Base-by-base conservation (phyloP, 2,329 filamentous ascomycete genomes). In the Pestalotiopsis sp. region DNA sequence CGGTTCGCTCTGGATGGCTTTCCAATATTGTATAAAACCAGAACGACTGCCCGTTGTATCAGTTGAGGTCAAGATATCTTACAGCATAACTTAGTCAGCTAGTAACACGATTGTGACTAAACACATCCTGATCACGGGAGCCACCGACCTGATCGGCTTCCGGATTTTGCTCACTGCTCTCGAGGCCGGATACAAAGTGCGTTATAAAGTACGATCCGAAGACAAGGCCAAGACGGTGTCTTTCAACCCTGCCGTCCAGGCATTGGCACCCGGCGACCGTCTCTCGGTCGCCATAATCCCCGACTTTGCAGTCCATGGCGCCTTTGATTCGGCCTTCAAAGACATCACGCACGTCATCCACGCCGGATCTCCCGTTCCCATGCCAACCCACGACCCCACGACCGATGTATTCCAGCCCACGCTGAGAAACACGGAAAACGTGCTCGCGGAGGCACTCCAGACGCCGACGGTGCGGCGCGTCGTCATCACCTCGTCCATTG, bases 401-500 rank as follows among this genome's bases (percentile, higher is more conserved):
- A 36, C 25, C 25, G n/a, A 60, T 3, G 57, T 60, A 14, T 60
- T 60, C 23, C 13, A 60, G 23, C 57, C 57, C 20, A 60, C 57
- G 57, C 25, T 60, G 13, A 3, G 23, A 4, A 60, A 23, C 12
- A 14, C 57, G 7, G 13, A 2, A 0, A 38, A 27, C 13, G 2
- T 60, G 70, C 74, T 77, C 36, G 20, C 66, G 1, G 72, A 74
- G 2, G 75, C 76, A 0, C 73, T 76, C 25, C 71, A 71, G 31
- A 20, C 61, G 6, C 73, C 73, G 1, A 72, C 61, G 64, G 66
- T 77, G 20, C 60, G 69, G 66, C 72, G 73, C 7, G 70, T 78
- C 9, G 49, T 76, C 7, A 74, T 77, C 36, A 76, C 76, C 14
- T 75, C 73, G 11, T 77, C 75, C 0, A 73, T 75, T 25, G 68